These are phyloP conservation scores for Podila horticola DNA, from an alignment of 192 early-diverging fungal genomes.

Conservation along the genomic window DNA sequence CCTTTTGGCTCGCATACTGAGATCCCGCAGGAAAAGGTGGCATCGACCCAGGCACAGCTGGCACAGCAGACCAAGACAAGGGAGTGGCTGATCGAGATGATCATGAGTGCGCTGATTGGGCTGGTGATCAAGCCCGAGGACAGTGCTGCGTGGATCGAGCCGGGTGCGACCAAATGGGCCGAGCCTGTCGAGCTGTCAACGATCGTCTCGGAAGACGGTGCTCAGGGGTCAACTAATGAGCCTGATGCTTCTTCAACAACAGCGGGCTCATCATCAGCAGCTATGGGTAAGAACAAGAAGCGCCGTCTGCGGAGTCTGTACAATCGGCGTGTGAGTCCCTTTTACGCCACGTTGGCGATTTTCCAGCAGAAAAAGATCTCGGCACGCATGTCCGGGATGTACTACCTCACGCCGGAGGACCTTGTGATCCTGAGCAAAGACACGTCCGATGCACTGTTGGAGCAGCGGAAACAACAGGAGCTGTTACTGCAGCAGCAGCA, in stretches of 20 bases:
- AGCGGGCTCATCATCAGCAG: constrained; percentile 1
- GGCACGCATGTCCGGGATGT: constrained; percentile 21
- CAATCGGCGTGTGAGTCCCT: constrained; percentile 46
- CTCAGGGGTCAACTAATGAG: background rate
- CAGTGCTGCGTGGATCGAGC: constrained; percentile 11
- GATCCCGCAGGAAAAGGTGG: background rate
- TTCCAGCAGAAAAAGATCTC: constrained; percentile 23
- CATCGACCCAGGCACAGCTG: background rate
- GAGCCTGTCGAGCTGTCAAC: constrained; percentile 18
- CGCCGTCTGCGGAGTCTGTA: constrained; percentile 28
- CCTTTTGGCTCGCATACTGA: background rate
- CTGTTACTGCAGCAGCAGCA: background rate
- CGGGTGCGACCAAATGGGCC: constrained; percentile 27
- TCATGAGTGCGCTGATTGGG: constrained; percentile 32
- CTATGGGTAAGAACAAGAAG: constrained; percentile 14
- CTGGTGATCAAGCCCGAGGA: constrained; percentile 49
- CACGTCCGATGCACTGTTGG: background rate
- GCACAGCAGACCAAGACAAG: constrained; percentile 7
- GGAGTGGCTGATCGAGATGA: constrained; percentile 26
- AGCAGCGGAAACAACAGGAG: background rate
- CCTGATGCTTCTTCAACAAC: background rate
- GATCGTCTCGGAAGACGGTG: background rate
- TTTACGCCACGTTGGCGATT: constrained; percentile 36
- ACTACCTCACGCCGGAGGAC: constrained; percentile 17
- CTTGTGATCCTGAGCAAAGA: background rate